Base-by-base conservation (phyloP, 768 basidiomycete species). In the Suillus subaureus region DNA sequence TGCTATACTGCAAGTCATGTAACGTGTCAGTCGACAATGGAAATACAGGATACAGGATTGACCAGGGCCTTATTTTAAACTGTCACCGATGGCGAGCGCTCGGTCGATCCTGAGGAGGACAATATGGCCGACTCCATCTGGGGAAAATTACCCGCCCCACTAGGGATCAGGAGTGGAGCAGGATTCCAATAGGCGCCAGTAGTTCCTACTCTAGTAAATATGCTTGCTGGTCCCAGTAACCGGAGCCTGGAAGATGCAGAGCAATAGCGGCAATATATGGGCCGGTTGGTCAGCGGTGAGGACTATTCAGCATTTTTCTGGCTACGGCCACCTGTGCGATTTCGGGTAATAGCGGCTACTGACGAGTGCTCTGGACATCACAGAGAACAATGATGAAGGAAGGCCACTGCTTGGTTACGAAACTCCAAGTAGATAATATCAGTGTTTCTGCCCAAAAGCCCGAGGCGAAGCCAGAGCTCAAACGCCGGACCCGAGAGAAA, bases 1-100 rank as follows among this genome's bases (percentile, higher is more conserved):
- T 40, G 26, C 39, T 16, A 58, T 40, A 58, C 15, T 58, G 39
- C 39, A 60, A 40, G 26, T 23, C 57, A 60, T 60, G 57, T 40
- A 9, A 40, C 6, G 26, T 58, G 56, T 57, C 56, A 57, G n/a
- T 57, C 56, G 13, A 23, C 35, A 40, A 40, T 58, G 39, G 57
- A 18, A 23, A 58, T 40, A 3, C 23, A 26, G 23, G 9, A 26
- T 18, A 58, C 13, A 26, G 8, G 23, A 40, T 40, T 26, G 37
- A 26, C 23, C 26, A 11, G 16, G 11, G 2, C 39, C 16, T 18
- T 9, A 28, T 26, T 21, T 26, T 12, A 12, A 21, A 18, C 23
- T 23, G 23, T 16, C 37, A 39, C 11, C 57, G 39, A 35, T 21
- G 39, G 39, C 26, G 11, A 35, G 11, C 39, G 9, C 8, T 26